phyloP scores from a whole-genome alignment of 108 stramenopile species.

The Fragilariopsis cylindrus region DNA sequence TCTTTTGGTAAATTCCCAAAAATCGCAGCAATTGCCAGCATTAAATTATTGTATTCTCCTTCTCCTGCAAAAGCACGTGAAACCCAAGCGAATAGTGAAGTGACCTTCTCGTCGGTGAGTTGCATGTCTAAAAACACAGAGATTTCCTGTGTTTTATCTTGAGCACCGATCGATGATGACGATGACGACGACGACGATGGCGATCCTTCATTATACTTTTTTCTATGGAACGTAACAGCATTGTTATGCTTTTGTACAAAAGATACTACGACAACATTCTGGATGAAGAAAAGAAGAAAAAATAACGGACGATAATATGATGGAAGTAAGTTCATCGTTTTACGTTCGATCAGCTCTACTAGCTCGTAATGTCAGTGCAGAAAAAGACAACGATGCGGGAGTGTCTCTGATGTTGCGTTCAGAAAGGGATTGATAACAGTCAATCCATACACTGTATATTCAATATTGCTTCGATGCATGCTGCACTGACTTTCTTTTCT shows the following conservation, averaged over 20 bases:
- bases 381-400: no score
- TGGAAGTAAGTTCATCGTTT: no score
- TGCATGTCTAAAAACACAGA: conserved; percentile 19
- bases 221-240: neutral
- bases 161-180: no score
- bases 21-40: conserved; percentile 66
- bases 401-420: no score
- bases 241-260: neutral
- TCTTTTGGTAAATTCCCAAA: conserved; percentile 66
- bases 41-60: conserved; percentile 59
- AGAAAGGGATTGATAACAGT: no score
- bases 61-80: conserved; percentile 59
- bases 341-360: no score
- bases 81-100: conserved; percentile 68
- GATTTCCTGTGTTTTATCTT: neutral
- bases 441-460: no score
- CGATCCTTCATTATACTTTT: neutral
- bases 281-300: neutral
- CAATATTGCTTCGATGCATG: no score
- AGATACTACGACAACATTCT: neutral
- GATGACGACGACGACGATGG: neutral
- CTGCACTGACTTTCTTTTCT: neutral
- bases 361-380: no score
- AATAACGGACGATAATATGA: neutral
- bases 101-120: conserved; percentile 51